A percentile compares a stretch with the other conserved stretches of the same genome.
Evolutionary conservation across 495 filamentous ascomycete species (phyloP).

Genomic region (Xylaria acuta): DNA sequence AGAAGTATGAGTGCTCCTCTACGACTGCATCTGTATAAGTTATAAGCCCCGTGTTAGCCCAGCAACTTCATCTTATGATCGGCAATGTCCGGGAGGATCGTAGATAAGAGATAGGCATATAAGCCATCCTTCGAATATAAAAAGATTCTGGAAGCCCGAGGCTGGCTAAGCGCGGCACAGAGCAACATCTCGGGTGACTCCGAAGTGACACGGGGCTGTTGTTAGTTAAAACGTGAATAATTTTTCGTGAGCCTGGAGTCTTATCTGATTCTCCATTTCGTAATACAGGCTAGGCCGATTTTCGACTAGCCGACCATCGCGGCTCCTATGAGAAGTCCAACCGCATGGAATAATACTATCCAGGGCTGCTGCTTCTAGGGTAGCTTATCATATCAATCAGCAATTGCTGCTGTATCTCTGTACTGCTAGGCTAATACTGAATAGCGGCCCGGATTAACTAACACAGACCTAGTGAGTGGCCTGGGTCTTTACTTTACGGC

Average conservation of each 20-base stretch:
- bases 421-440: not conserved
- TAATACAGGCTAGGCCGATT: not conserved
- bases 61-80: not conserved
- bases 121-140: conserved; percentile 14
- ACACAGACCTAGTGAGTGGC: not conserved
- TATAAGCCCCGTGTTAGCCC: not conserved
- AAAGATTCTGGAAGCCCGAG: not conserved
- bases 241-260: not conserved
- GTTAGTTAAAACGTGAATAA: not conserved
- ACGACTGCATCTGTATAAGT: not conserved
- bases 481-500: not conserved
- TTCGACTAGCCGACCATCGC: not conserved
- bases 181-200: not conserved
- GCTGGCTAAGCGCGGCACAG: conserved; percentile 3
- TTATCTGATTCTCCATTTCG: not conserved
- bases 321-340: not conserved
- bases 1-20: not conserved
- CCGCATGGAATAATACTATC: not conserved
- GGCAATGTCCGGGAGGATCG: conserved; percentile 11
- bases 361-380: not conserved
- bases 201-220: not conserved
- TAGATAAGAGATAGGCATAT: conserved; percentile 9
- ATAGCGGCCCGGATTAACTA: not conserved
- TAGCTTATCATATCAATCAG: not conserved
- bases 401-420: not conserved